Percentiles rank a stretch among this genome's conserved stretches.
Evolutionary conservation across 1,284 basidiomycete species (phyloP).

Genomic region (Tilletia caries): DNA sequence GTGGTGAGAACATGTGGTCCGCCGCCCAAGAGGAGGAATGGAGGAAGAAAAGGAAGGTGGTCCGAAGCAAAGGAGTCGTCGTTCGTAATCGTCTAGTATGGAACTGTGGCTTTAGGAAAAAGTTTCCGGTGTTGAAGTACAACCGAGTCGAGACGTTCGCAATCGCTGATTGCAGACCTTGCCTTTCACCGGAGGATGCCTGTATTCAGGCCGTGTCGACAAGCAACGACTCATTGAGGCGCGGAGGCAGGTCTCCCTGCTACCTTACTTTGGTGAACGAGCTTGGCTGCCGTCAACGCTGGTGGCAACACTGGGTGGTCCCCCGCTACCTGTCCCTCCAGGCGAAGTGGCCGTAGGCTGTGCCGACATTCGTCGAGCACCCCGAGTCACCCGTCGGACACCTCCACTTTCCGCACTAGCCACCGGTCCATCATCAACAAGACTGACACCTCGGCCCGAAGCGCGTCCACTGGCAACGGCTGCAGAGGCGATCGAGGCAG

Average conservation of each 20-base stretch:
- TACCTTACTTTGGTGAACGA: not conserved
- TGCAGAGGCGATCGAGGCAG: constrained; percentile 14
- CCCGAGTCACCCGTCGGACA: constrained; percentile 46
- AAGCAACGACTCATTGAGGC: not conserved
- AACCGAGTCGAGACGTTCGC: no score
- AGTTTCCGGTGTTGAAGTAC: no score
- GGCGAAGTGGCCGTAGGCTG: constrained; percentile 7
- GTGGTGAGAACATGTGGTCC: not conserved
- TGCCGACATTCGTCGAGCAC: constrained; percentile 31
- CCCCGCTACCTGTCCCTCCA: not conserved
- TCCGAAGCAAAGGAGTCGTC: no score
- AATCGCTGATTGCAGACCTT: no score
- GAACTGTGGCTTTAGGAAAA: no score
- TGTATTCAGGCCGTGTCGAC: not conserved
- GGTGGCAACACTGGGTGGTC: not conserved
- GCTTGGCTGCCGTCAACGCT: not conserved
- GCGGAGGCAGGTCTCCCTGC: not conserved
- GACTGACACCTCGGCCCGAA: constrained; percentile 36
- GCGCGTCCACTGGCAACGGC: constrained; percentile 14
- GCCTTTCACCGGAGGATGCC: no score
- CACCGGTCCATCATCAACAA: constrained; percentile 52
- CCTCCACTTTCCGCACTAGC: constrained; percentile 27
- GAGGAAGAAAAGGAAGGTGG: no score
- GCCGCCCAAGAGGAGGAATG: not conserved
- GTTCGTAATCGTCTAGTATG: no score